A percentile compares a stretch with the other conserved stretches of the same genome.
These are phyloP conservation scores for Eimeria sp. DNA, from an alignment of 169 alveolate species.

Conservation along the genomic window DNA sequence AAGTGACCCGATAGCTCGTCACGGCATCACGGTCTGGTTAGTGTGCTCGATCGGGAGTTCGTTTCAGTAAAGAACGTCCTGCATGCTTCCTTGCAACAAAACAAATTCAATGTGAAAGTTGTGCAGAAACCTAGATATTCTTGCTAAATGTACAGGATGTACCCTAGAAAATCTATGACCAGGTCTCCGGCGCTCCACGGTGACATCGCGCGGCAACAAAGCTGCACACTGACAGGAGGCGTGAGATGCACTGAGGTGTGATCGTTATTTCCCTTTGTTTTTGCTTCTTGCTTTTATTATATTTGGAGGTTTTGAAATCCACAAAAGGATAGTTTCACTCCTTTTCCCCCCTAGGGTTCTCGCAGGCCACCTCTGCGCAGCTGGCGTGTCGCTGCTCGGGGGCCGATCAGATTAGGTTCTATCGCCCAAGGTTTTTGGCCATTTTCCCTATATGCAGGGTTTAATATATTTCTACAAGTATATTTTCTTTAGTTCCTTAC, in stretches of 20 bases:
- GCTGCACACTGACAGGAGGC: slow-evolving; percentile 74
- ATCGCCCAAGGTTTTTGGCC: slow-evolving; percentile 76
- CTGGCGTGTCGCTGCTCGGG: slow-evolving; percentile 75
- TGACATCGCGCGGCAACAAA: slow-evolving; percentile 67
- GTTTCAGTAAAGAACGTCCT: not conserved
- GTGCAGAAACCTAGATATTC: not conserved
- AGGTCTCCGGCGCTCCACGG: slow-evolving; percentile 72
- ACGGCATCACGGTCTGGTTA: not conserved
- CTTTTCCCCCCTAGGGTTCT: slow-evolving; percentile 35
- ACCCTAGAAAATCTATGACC: not conserved
- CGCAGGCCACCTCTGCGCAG: slow-evolving; percentile 41
- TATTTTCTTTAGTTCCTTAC: not conserved
- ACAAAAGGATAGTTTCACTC: slow-evolving; percentile 49
- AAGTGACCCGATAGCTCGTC: slow-evolving; percentile 49
- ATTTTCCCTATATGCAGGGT: slow-evolving; percentile 18
- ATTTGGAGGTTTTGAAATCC: slow-evolving; percentile 63
- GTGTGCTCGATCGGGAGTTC: not conserved
- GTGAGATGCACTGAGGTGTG: not conserved
- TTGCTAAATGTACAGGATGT: not conserved
- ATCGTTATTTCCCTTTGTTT: slow-evolving; percentile 28
- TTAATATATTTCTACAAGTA: not conserved
- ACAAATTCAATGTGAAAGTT: not conserved
- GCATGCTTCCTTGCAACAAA: not conserved
- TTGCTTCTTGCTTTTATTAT: slow-evolving; percentile 60
- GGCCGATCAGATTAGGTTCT: slow-evolving; percentile 75